Evolutionary conservation across 1,139 yeast genomes (phyloP).

Genomic region (Arxiozyma bovina): DNA sequence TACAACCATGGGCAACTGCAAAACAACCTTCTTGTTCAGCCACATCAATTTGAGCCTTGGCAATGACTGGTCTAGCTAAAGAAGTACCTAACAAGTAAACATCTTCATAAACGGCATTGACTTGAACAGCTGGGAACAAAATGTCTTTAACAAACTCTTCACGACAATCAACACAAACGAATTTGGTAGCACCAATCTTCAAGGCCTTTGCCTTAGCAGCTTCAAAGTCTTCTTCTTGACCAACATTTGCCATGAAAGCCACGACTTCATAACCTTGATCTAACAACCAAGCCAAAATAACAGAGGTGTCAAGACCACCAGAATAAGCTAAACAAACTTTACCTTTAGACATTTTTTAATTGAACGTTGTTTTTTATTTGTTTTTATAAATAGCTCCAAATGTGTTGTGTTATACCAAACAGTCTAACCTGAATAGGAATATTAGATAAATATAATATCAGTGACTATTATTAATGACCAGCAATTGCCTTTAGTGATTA

Average conservation of each 20-base stretch:
- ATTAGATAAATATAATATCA: neutral
- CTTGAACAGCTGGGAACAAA: slow-evolving; percentile 89
- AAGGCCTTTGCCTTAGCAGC: slow-evolving; percentile 95
- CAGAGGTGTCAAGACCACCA: slow-evolving; percentile 97
- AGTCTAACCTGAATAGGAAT: neutral
- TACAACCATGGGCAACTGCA: slow-evolving; percentile 97
- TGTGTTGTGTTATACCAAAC: neutral
- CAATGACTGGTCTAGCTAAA: slow-evolving; percentile 96
- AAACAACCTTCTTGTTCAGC: slow-evolving; percentile 97
- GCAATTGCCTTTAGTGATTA: neutral
- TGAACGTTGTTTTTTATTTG: neutral
- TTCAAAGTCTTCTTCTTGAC: slow-evolving; percentile 97
- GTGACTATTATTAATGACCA: neutral
- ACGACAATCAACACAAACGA: slow-evolving; percentile 89
- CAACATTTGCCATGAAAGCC: slow-evolving; percentile 95
- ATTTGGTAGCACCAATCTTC: slow-evolving; percentile 94
- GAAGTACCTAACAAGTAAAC: slow-evolving; percentile 95
- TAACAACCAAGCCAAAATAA: slow-evolving; percentile 93
- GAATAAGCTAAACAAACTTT: slow-evolving; percentile 98
- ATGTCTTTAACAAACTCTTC: slow-evolving; percentile 89
- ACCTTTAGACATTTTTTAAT: slow-evolving; percentile 70
- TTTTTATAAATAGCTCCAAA: neutral
- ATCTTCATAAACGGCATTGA: slow-evolving; percentile 95
- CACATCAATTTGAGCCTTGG: slow-evolving; percentile 93
- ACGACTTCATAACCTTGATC: slow-evolving; percentile 97